Percentiles rank a stretch among this genome's conserved stretches.
Evolutionary conservation across 805 yeast genomes (phyloP).

Genomic region (Ogataea parapolymorpha): DNA sequence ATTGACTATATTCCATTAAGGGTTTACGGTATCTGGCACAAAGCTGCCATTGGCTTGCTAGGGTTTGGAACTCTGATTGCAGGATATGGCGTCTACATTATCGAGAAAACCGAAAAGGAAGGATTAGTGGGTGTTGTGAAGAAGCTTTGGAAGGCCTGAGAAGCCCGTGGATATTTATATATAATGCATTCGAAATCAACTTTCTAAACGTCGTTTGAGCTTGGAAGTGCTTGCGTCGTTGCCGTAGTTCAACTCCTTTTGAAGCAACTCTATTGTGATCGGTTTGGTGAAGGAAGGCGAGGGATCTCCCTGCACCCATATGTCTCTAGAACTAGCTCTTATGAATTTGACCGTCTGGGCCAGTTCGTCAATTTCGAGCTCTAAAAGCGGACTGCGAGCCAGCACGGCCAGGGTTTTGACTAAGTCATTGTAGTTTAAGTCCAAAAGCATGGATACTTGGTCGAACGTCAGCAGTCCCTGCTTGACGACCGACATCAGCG

Average conservation of each 20-base stretch:
- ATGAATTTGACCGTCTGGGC: slow-evolving; percentile 4
- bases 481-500: slow-evolving; percentile 16
- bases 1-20: slow-evolving; percentile 74
- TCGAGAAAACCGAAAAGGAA: slow-evolving; percentile 63
- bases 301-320: slow-evolving; percentile 15
- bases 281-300: slow-evolving; percentile 3
- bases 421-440: background rate
- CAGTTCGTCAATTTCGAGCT: slow-evolving; percentile 19
- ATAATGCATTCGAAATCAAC: slow-evolving; percentile 9
- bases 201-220: slow-evolving; percentile 8
- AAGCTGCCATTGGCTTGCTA: slow-evolving; percentile 55
- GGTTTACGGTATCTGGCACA: slow-evolving; percentile 66
- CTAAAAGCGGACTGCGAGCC: slow-evolving; percentile 13
- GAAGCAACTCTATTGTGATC: background rate
- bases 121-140: slow-evolving; percentile 51
- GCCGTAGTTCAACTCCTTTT: background rate
- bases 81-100: slow-evolving; percentile 66
- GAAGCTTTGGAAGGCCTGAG: slow-evolving; percentile 33
- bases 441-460: background rate
- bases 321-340: slow-evolving; percentile 15
- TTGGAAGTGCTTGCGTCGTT: background rate
- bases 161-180: background rate
- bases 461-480: slow-evolving; percentile 5
- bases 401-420: slow-evolving; percentile 12
- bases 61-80: slow-evolving; percentile 62